These are phyloP conservation scores for Piloderma croceum DNA, from an alignment of 768 basidiomycete genomes.

Conservation along the genomic window DNA sequence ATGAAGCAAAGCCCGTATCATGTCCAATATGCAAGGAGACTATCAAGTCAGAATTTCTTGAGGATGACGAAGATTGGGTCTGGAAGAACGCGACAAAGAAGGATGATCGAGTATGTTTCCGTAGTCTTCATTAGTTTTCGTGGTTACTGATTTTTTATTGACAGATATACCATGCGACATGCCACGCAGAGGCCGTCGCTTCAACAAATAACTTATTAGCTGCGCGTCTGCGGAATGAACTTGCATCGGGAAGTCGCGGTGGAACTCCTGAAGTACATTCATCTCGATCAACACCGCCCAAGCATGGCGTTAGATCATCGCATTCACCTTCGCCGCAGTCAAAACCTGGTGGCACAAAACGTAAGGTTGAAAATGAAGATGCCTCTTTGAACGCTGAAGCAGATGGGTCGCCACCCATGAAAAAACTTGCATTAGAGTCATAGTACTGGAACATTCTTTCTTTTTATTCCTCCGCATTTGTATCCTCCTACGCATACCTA, in stretches of 20 bases:
- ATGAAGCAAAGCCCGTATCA: slow-evolving; percentile 74
- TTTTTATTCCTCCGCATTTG: slow-evolving; percentile 24
- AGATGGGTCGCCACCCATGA: slow-evolving; percentile 56
- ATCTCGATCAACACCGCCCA: slow-evolving; percentile 35
- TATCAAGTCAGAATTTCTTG: slow-evolving; percentile 85
- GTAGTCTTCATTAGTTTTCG: background rate
- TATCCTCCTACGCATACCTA: too few relatives aligned
- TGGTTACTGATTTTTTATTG: slow-evolving; percentile 4
- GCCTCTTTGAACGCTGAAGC: slow-evolving; percentile 33
- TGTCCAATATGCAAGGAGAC: slow-evolving; percentile 97
- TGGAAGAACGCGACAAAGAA: slow-evolving; percentile 88
- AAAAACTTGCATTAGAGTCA: slow-evolving; percentile 53
- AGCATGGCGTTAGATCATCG: slow-evolving; percentile 29
- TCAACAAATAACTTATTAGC: slow-evolving; percentile 60
- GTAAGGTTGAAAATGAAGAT: slow-evolving; percentile 63
- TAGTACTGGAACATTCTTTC: slow-evolving; percentile 14
- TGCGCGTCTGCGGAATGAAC: slow-evolving; percentile 61
- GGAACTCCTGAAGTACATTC: slow-evolving; percentile 58
- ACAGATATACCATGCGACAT: slow-evolving; percentile 92
- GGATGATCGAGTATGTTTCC: slow-evolving; percentile 69
- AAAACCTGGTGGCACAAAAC: slow-evolving; percentile 58
- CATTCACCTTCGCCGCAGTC: slow-evolving; percentile 48
- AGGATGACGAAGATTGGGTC: slow-evolving; percentile 98
- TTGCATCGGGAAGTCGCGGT: slow-evolving; percentile 56
- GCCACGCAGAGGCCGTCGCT: slow-evolving; percentile 73